Conservation (phyloP, 306 rosid genomes). For the Hippophae rhamnoides region DNA sequence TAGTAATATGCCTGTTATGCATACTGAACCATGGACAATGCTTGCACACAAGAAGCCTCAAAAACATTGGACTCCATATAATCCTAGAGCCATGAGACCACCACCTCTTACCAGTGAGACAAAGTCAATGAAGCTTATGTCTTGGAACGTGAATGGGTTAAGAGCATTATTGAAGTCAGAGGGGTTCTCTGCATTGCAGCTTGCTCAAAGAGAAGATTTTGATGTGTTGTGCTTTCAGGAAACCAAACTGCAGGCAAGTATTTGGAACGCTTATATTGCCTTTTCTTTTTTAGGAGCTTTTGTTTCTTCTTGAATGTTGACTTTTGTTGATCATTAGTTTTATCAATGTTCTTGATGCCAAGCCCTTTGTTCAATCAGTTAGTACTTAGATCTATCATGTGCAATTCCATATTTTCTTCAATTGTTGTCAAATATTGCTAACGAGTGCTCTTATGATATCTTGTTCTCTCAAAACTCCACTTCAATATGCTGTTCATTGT, state of each 20-base stretch:
- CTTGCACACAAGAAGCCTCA: constrained; percentile 95
- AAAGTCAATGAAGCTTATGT: constrained; percentile 58
- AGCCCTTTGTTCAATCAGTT: too few relatives aligned
- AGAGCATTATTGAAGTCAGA: constrained; percentile 70
- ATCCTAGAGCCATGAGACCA: constrained; percentile 79
- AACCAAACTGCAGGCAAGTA: constrained; percentile 83
- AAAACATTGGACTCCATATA: constrained; percentile 85
- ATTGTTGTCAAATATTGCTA: too few relatives aligned
- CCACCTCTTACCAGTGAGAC: constrained; percentile 47
- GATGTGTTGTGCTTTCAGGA: constrained; percentile 90
- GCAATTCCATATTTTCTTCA: too few relatives aligned
- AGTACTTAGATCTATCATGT: too few relatives aligned
- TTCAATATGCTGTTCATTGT: too few relatives aligned
- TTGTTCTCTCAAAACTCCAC: too few relatives aligned
- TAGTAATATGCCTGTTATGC: constrained; percentile 19
- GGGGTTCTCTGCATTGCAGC: constrained; percentile 72
- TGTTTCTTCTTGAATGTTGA: too few relatives aligned
- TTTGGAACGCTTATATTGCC: not conserved
- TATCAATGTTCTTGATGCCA: too few relatives aligned
- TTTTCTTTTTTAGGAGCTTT: not conserved
- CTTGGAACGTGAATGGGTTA: constrained; percentile 96
- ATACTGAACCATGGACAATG: constrained; percentile 74
- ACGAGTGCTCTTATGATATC: too few relatives aligned
- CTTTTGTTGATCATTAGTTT: too few relatives aligned
- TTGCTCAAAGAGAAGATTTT: constrained; percentile 77